Evolutionary conservation across 1,284 basidiomycete species (phyloP), one percentile per base, ranked within the genome.

Genomic region (Boletus sp.): DNA sequence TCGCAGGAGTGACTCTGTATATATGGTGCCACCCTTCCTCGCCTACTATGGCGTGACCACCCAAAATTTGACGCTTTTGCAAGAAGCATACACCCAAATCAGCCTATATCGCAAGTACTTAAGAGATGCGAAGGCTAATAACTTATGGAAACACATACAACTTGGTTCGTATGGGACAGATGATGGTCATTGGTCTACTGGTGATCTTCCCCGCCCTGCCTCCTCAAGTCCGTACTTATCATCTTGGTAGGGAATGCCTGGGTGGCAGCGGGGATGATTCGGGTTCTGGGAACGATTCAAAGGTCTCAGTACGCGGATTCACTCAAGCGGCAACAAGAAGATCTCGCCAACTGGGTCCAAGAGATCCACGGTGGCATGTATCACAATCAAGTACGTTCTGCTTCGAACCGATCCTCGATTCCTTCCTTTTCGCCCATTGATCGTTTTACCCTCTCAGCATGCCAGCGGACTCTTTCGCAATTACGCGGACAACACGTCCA

Each of bases 11-110:
- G 88, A 90, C 64, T 90, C 74, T 48, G 75, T 89, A 7, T 92
- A 88, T 68, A 92, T 94, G 91, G 87, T 88, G 0, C 93, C 94
- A 0, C 94, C 94, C 0, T 96, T 94, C 69, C 68, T 97, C 8
- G 91, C 94, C 0, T 93, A 88, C 68, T 94, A 92, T 64, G 94
- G 89, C 25, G 81, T 83, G 27, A 57, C 81, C 22, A 81, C 80
- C 1, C 61, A 70, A 25, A 93, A 95, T 67, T 65, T 77, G 34
- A 79, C 81, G 1, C 72, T 94, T 20, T 61, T 95, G 8, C 65
- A 71, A 27, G 76, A 81, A 45, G 85, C 91, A 0, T 88, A 91
- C 69, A 79, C 78, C 30, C 94, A 97, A 64, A 82, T 89, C 54
- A 73, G 73, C 39, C 72, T 92, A 0, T 95, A 96, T 65, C 80